Conservation (phyloP, 306 rosid genomes). For the Lotus japonicus region DNA sequence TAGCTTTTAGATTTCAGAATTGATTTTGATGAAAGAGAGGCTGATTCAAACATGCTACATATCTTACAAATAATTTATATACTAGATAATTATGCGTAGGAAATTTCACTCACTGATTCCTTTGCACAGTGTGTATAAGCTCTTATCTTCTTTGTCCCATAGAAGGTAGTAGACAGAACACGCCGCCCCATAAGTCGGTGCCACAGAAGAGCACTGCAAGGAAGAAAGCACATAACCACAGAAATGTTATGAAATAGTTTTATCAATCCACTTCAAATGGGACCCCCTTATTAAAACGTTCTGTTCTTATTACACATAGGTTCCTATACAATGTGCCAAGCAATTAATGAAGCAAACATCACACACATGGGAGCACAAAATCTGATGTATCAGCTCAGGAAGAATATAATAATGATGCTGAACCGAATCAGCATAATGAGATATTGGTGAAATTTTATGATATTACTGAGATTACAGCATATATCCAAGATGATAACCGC, state of each 20-base stretch:
- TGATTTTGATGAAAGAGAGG: too few species aligned
- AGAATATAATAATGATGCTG: not conserved
- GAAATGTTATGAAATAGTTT: not conserved
- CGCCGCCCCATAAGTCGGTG: slow-evolving; percentile 81
- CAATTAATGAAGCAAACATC: slow-evolving; percentile 29
- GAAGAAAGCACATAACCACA: slow-evolving; percentile 5
- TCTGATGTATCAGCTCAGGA: not conserved
- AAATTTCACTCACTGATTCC: slow-evolving; percentile 55
- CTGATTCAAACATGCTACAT: too few species aligned
- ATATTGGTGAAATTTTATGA: too few species aligned
- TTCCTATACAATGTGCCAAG: slow-evolving; percentile 1
- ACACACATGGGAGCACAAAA: not conserved
- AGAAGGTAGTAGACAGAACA: slow-evolving; percentile 55
- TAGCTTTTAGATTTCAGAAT: too few species aligned
- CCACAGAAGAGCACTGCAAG: slow-evolving; percentile 84
- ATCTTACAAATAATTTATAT: not conserved
- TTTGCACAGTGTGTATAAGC: slow-evolving; percentile 91
- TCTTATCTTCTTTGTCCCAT: slow-evolving; percentile 56
- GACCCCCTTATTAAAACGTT: not conserved
- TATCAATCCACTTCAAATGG: slow-evolving; percentile 7
- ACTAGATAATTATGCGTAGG: not conserved
- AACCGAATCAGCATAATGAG: not conserved
- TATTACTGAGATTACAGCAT: too few species aligned
- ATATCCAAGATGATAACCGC: too few species aligned
- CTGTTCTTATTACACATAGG: slow-evolving; percentile 11